Evolutionary conservation across 768 basidiomycete species (phyloP).

Genomic region (Tricholoma flavovirens): DNA sequence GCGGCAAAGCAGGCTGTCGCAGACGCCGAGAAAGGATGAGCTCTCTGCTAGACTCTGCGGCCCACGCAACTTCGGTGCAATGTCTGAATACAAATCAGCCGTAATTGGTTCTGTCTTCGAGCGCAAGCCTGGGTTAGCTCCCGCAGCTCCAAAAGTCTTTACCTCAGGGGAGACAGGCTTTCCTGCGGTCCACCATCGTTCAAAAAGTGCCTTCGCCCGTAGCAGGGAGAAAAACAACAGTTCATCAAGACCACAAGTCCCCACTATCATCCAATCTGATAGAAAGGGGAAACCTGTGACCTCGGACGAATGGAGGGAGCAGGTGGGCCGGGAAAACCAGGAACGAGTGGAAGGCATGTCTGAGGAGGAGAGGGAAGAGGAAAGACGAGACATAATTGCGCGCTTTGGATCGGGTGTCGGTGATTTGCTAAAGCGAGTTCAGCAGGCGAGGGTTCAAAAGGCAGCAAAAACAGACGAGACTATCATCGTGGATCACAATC

Average conservation of each 20-base stretch:
- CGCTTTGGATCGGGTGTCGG: slow-evolving; percentile 64
- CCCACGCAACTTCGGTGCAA: slow-evolving; percentile 5
- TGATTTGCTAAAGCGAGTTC: slow-evolving; percentile 54
- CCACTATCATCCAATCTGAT: slow-evolving; percentile 17
- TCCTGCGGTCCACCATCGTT: slow-evolving; percentile 59
- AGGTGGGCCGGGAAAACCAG: slow-evolving; percentile 65
- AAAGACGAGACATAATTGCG: slow-evolving; percentile 60
- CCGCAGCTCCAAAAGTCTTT: slow-evolving; percentile 22
- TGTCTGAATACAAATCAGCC: slow-evolving; percentile 17
- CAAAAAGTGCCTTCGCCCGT: slow-evolving; percentile 55
- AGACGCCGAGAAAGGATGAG: not conserved
- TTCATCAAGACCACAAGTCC: slow-evolving; percentile 18
- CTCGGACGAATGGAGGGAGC: slow-evolving; percentile 43
- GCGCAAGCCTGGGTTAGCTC: slow-evolving; percentile 28
- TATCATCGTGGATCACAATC: not conserved
- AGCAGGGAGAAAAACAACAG: slow-evolving; percentile 32
- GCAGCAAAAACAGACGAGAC: slow-evolving; percentile 4
- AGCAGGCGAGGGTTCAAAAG: slow-evolving; percentile 38
- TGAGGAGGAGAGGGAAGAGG: slow-evolving; percentile 61
- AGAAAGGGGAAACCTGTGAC: slow-evolving; percentile 9
- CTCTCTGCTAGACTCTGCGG: not conserved
- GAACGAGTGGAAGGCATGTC: slow-evolving; percentile 60
- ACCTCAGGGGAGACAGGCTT: slow-evolving; percentile 44
- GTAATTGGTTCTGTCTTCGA: slow-evolving; percentile 45
- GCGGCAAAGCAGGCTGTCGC: too few species aligned